Conservation (phyloP, 768 basidiomycete genomes). For the Suillus placidus region DNA sequence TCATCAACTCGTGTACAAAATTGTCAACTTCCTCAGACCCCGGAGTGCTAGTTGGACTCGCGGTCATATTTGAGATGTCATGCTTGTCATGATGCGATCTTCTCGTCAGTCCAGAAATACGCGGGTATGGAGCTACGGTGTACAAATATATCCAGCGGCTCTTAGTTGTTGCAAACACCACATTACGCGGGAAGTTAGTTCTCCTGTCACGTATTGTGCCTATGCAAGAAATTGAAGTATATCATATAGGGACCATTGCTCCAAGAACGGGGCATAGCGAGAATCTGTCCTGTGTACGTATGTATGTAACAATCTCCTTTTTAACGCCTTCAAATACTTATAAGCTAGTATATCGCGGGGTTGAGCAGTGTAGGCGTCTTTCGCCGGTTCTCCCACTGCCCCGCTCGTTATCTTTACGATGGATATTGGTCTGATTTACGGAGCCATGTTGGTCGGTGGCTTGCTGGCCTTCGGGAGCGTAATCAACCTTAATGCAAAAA, state of each 20-base stretch:
- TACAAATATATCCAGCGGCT: background rate
- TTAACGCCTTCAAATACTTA: constrained; percentile 7
- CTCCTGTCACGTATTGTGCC: constrained; percentile 1
- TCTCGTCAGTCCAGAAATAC: background rate
- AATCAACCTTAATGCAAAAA: background rate
- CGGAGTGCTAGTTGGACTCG: background rate
- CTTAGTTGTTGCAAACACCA: background rate
- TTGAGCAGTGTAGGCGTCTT: background rate
- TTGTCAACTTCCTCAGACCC: background rate
- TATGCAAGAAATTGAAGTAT: background rate
- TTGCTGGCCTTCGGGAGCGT: constrained; percentile 25
- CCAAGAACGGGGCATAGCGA: background rate
- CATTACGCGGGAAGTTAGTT: background rate
- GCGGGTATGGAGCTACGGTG: background rate
- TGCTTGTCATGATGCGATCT: background rate
- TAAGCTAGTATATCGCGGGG: constrained; percentile 1
- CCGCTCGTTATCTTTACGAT: constrained; percentile 7
- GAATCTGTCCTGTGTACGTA: background rate
- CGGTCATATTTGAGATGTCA: background rate
- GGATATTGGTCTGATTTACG: constrained; percentile 18
- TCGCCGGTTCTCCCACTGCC: background rate
- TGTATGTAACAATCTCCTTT: background rate
- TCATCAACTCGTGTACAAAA: background rate
- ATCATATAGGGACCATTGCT: background rate
- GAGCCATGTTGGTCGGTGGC: constrained; percentile 25